Evolutionary conservation across 139 green algal genomes (phyloP), one percentile per base, ranked within the genome.

Genomic region (Axilococcus clingmanii): DNA sequence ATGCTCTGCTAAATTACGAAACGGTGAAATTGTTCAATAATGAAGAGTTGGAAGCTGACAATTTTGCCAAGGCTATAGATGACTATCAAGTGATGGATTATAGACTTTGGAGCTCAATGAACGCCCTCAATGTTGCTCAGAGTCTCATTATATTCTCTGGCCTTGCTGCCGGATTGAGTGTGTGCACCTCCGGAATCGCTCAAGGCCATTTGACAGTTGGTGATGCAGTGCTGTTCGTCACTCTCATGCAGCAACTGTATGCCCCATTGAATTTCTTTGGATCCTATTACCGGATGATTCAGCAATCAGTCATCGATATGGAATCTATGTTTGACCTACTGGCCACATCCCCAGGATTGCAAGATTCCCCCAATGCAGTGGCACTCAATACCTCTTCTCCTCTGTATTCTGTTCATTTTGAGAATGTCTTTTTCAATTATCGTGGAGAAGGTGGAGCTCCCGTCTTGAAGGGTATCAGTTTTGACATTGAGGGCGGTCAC

Each of bases 1-100:
- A 96, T 55, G 78, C 80, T 6, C 69, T 96, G 52, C 76, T 96
- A 1, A 94, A 94, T 68, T 96, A 85, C 40, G 84, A 95, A 54
- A 91, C 81, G 2, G 79, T 84, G 19, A 74, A 70, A 52, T 80
- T 85, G 58, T 94, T 93, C 59, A 79, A 54, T 24, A 88, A 88
- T 51, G 84, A 94, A 57, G 24, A 40, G 5, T 62, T 82, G 40
- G 84, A 94, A 70, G 38, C 54, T 1, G 2, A 57, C 3, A 52
- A 70, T n/a, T 90, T 79, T 45, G 61, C 54, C 3, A 25, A 50
- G 19, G 77, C 80, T 48, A 86, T 94, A 27, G 59, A 57, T 12
- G 62, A 76, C 37, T 93, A 90, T 55, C 87, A 94, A 71, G 53
- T 25, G 11, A 68, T 67, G 17, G 71, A 58, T 24, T 60, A 50